Evolutionary conservation across 177 flowering plant species (phyloP), one percentile per base, ranked within the genome.

Genomic region (Telopea speciosissima): DNA sequence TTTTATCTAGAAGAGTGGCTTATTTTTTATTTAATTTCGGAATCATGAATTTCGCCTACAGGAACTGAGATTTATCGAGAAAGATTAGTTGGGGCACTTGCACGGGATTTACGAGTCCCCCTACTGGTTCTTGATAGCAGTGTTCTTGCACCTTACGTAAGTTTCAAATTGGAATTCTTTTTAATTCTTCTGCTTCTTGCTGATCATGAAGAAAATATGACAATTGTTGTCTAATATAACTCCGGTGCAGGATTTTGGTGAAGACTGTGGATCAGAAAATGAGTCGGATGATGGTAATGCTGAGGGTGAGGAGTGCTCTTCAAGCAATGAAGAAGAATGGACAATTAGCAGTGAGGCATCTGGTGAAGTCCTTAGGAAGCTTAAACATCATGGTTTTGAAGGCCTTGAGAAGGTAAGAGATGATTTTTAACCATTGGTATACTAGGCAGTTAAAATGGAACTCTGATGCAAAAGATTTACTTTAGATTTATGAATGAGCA

Each of bases 61-160:
- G 99, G 98, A 33, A 93, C 92, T 59, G 98, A 93, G 80, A 95
- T 96, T 58, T 96, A 91, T 70, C 87, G 95, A 33, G 99, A 96
- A 83, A 88, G 99, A 80, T 64, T 91, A 68, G 90, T 93, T 36
- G 86, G 86, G 79, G 98, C 98, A 64, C 97, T 96, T 77, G 98
- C 99, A 16, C 82, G 75, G 54, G 98, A 90, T 75, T 77, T 91
- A 66, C 81, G 86, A 81, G 98, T 93, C 61, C 95, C 99, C 13
- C 66, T 96, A 63, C 78, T 96, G 80, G 84, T 96, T 78, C 89
- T 96, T 81, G 98, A 96, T 73, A 86, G 98, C 84, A 93, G 85
- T 73, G 79, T 90, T 73, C 93, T 96, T 77, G 95, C 98, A 76
- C 93, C 98, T 58, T 85, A 82, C 81, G 99, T 96, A 87, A 86